Evolutionary conservation across 148 eudicot species (phyloP).

Genomic region (Cornus florida): DNA sequence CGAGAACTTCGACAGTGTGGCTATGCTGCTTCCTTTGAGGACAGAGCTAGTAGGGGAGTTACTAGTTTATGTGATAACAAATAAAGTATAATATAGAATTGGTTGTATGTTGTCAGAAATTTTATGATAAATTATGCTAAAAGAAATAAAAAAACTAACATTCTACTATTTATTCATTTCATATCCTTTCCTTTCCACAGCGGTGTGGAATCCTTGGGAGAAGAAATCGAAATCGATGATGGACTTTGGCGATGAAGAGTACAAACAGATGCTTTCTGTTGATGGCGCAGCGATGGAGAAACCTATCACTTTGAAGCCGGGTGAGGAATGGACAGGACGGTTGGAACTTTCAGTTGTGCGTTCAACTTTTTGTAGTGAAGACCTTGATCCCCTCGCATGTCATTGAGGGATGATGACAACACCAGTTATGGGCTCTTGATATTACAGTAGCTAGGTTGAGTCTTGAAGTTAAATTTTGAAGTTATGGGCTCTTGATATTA

Average conservation of each 20-base stretch:
- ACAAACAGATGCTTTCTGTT: conserved; percentile 86
- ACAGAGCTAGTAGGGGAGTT: too few species aligned
- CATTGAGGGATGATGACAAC: conserved; percentile 14
- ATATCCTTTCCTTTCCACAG: conserved; percentile 22
- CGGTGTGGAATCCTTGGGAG: conserved; percentile 96
- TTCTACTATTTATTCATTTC: background rate
- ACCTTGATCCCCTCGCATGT: conserved; percentile 39
- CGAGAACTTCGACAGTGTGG: too few species aligned
- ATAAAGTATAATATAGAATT: too few species aligned
- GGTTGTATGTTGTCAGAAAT: too few species aligned
- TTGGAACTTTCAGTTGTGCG: conserved; percentile 59
- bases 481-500: background rate
- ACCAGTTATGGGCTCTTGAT: background rate
- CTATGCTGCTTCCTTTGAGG: too few species aligned
- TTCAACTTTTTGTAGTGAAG: conserved; percentile 70
- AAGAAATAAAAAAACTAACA: too few species aligned
- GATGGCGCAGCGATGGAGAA: conserved; percentile 75
- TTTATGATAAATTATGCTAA: too few species aligned
- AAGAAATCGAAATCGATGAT: conserved; percentile 75
- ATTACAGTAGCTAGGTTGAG: background rate
- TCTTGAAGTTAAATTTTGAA: background rate
- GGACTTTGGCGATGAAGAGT: conserved; percentile 81
- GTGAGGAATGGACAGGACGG: conserved; percentile 87
- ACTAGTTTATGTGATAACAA: too few species aligned
- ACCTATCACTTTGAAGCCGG: conserved; percentile 72